These are phyloP conservation scores for Mortierella sp. DNA, from an alignment of 371 early-diverging fungal species.

Conservation along the genomic window DNA sequence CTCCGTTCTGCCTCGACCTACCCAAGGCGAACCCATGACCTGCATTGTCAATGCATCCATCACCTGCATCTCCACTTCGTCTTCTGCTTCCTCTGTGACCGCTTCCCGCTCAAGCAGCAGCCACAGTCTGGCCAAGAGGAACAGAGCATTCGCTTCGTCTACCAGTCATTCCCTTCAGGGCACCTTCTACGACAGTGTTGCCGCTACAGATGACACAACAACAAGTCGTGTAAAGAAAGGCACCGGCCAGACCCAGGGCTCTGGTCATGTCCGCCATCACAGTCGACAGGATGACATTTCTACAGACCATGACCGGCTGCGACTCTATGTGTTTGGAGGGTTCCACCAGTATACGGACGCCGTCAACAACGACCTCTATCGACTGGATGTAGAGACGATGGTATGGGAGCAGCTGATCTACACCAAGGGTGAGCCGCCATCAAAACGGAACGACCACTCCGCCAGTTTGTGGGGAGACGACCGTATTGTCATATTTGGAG, in stretches of 20 bases:
- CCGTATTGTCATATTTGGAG: conserved; percentile 82
- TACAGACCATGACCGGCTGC: conserved; percentile 27
- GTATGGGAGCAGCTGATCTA: conserved; percentile 73
- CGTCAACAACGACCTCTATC: conserved; percentile 76
- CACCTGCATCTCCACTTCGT: conserved; percentile 58
- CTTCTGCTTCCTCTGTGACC: conserved; percentile 21
- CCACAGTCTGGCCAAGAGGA: conserved; percentile 17
- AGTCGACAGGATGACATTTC: conserved; percentile 32
- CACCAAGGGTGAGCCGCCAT: conserved; percentile 72
- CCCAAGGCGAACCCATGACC: conserved; percentile 66
- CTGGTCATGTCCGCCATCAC: conserved; percentile 25
- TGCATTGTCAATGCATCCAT: conserved; percentile 77
- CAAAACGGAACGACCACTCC: conserved; percentile 78
- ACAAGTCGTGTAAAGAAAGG: conserved; percentile 14
- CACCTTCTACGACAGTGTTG: conserved; percentile 8
- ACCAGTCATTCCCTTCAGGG: conserved; percentile 19
- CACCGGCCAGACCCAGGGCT: conserved; percentile 18
- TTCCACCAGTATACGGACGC: conserved; percentile 81
- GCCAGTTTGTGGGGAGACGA: conserved; percentile 73
- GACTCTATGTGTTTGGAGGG: conserved; percentile 78
- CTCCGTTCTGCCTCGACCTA: conserved; percentile 54
- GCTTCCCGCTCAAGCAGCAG: conserved; percentile 24
- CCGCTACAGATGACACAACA: conserved; percentile 3
- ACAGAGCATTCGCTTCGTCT: conserved; percentile 6
- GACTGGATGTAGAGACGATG: conserved; percentile 61